Percentiles rank a stretch among this genome's conserved stretches.
Conservation (phyloP, 371 early-diverging fungal genomes). For the Mucor circinelloides region DNA sequence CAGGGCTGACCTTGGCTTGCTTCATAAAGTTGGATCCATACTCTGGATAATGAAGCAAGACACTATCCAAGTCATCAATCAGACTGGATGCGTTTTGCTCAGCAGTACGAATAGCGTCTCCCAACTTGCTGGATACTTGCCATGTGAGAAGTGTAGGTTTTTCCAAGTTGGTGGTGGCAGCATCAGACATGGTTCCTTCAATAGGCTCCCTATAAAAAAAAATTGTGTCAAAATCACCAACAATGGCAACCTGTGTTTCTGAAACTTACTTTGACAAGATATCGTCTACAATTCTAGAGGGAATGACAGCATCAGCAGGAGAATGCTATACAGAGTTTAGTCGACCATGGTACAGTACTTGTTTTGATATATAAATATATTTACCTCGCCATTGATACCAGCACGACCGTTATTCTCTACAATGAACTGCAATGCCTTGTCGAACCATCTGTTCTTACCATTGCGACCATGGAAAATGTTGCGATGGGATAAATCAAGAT, state of each 20-base stretch:
- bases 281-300: constrained; percentile 75
- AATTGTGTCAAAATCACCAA: not conserved
- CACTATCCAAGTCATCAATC: constrained; percentile 73
- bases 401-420: constrained; percentile 85
- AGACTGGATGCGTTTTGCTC: constrained; percentile 60
- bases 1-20: constrained; percentile 71
- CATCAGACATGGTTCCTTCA: constrained; percentile 45
- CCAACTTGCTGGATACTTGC: constrained; percentile 54
- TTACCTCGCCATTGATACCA: constrained; percentile 93
- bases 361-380: not conserved
- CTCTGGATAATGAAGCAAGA: constrained; percentile 66
- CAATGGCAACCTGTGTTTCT: not conserved
- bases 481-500: constrained; percentile 68
- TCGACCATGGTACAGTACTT: too few species aligned
- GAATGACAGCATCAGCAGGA: constrained; percentile 91
- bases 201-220: constrained; percentile 54
- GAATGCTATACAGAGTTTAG: constrained; percentile 64
- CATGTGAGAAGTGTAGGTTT: constrained; percentile 65
- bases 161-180: constrained; percentile 37
- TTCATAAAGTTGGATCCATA: constrained; percentile 88
- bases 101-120: constrained; percentile 59
- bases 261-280: constrained; percentile 54
- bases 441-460: constrained; percentile 93
- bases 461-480: constrained; percentile 80
- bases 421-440: constrained; percentile 89